Evolutionary conservation across 768 basidiomycete genomes (phyloP), one percentile per base, ranked within the genome.

Genomic region (Lentinus tigrinus): DNA sequence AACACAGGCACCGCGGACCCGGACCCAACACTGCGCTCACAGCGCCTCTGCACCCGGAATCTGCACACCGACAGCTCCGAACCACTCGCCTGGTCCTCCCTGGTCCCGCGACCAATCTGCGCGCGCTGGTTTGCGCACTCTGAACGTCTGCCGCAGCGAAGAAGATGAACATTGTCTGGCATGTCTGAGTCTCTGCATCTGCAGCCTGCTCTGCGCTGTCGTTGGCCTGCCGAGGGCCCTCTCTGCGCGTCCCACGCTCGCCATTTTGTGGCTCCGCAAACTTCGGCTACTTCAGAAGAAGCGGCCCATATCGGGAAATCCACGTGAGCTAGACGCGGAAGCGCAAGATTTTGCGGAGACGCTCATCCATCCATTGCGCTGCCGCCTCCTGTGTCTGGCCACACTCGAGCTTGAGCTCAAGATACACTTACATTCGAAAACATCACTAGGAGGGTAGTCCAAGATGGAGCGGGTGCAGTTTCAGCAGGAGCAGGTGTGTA

Each of bases 391-490:
- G 31, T 49, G n/a, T 31, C 3, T 11, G 31, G 31, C 31, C 31
- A 31, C 31, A 6, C 11, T 31, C 31, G 6, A 11, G 31, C 31
- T 31, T 11, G 11, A 31, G 31, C 11, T 6, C 31, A 31, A 11
- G 3, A 31, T 31, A 7, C 31, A 31, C 31, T 14, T 10, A 16
- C 11, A n/a, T n/a, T n/a, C n/a, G n/a, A n/a, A n/a, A n/a, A n/a
- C n/a, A n/a, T n/a, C n/a, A n/a, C n/a, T n/a, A 27, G 9, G 7
- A 9, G 13, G 24, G 23, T 10, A 38, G 3, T n/a, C 34, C 43
- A 44, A 62, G 43, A 95, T 98, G 95, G 95, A 98, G 81, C 83
- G 92, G 63, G 94, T 96, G 0, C 90, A 96, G 58, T 95, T 89
- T 66, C 87, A 95, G 74, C 91, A 95, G 73, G 94, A 96, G 85